Evolutionary conservation across 2,329 filamentous ascomycete species (phyloP).

Genomic region (Dothidotthia symphoricarpi): DNA sequence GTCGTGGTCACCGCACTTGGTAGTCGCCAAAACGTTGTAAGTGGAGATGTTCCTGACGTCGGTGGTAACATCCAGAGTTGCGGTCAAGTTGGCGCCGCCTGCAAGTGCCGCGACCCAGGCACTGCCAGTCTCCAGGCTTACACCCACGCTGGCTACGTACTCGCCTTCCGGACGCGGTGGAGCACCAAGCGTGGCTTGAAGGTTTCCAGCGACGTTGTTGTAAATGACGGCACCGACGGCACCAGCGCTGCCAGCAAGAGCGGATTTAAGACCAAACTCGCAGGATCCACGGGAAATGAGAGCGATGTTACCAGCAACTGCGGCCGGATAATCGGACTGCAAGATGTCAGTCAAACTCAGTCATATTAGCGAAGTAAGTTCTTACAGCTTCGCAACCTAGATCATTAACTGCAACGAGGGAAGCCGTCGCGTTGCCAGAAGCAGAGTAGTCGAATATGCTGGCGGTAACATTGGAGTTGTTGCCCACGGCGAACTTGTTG

Average conservation of each 20-base stretch:
- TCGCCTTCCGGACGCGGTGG: conserved; percentile 53
- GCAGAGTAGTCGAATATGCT: conserved; percentile 28
- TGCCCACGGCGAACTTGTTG: conserved; percentile 22
- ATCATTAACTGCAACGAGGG: conserved; percentile 30
- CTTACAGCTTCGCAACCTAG: conserved; percentile 33
- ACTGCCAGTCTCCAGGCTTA: conserved; percentile 60
- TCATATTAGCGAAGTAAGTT: background rate
- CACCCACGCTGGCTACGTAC: conserved; percentile 67
- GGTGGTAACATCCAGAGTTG: conserved; percentile 45
- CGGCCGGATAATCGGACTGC: conserved; percentile 60
- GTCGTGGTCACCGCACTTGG: conserved; percentile 37
- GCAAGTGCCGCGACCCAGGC: conserved; percentile 57
- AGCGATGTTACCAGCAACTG: conserved; percentile 63
- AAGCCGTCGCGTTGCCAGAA: conserved; percentile 26
- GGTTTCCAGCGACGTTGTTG: conserved; percentile 63
- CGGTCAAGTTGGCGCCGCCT: conserved; percentile 42
- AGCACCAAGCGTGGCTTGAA: conserved; percentile 64
- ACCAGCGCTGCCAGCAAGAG: conserved; percentile 65
- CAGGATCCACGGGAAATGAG: conserved; percentile 70
- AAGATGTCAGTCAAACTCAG: conserved; percentile 1
- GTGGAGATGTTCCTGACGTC: conserved; percentile 50
- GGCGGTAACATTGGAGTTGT: conserved; percentile 6
- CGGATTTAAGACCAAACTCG: conserved; percentile 69
- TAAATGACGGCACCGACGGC: conserved; percentile 71
- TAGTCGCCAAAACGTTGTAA: conserved; percentile 41